Percentiles rank a stretch among this genome's conserved stretches.
These are phyloP conservation scores for Sporisorium reilianum DNA, from an alignment of 1,284 basidiomycete genomes.

Conservation along the genomic window DNA sequence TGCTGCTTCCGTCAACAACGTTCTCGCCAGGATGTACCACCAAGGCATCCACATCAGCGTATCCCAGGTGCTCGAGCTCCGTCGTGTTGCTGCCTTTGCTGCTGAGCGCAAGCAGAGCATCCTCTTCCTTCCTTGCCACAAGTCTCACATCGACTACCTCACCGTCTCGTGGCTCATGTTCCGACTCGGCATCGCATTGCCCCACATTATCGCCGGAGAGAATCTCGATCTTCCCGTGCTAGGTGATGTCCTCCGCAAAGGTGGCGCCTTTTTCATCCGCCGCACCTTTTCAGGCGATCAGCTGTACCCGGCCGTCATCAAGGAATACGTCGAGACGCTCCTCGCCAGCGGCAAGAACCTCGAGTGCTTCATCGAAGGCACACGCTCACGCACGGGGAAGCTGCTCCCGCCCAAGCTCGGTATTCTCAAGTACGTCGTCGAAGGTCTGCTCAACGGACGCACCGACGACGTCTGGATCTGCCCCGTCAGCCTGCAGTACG, in stretches of 20 bases:
- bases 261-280: conserved; percentile 70
- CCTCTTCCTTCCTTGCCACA: conserved; percentile 70
- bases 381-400: conserved; percentile 70
- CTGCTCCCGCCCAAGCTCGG: conserved; percentile 70
- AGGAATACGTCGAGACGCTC: conserved; percentile 70
- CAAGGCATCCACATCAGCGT: conserved; percentile 66
- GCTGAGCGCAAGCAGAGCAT: conserved; percentile 67
- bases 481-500: conserved; percentile 70
- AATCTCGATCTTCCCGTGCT: conserved; percentile 69
- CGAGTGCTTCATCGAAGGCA: conserved; percentile 70
- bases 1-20: conserved; percentile 67
- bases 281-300: conserved; percentile 68
- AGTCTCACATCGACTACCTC: conserved; percentile 69
- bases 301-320: conserved; percentile 69
- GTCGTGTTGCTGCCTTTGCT: conserved; percentile 64
- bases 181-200: conserved; percentile 68
- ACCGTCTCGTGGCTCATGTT: conserved; percentile 66
- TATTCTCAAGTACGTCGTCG: conserved; percentile 70
- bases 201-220: conserved; percentile 70
- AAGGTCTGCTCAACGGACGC: conserved; percentile 63
- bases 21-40: conserved; percentile 69
- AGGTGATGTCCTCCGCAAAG: conserved; percentile 66
- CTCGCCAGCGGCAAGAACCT: conserved; percentile 68
- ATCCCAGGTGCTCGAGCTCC: conserved; percentile 62
- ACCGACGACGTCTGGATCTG: conserved; percentile 69